phyloP scores from a whole-genome alignment of 2,329 filamentous ascomycete genomes.

The Aspergillus unguis region DNA sequence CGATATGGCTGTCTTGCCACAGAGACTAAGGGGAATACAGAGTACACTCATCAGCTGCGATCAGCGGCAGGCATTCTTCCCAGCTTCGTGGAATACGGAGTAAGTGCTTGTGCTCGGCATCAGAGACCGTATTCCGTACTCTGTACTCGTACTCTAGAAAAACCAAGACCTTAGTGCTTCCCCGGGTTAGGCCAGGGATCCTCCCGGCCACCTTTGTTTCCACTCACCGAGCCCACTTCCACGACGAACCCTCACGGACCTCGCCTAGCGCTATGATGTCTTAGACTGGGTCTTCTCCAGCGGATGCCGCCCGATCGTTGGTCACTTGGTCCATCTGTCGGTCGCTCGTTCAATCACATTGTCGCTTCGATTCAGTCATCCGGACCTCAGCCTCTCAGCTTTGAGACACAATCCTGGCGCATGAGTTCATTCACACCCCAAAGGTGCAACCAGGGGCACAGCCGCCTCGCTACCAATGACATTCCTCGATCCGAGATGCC shows the following conservation, averaged over 20 bases:
- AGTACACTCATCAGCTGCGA: neutral
- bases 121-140: neutral
- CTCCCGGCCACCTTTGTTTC: conserved; percentile 10
- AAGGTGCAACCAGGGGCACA: conserved; percentile 13
- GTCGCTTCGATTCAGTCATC: conserved; percentile 15
- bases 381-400: conserved; percentile 1
- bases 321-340: conserved; percentile 10
- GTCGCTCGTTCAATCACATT: conserved; percentile 20
- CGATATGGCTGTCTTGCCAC: conserved; percentile 3
- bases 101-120: conserved; percentile 3
- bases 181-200: conserved; percentile 15
- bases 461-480: conserved; percentile 13
- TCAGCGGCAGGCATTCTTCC: neutral
- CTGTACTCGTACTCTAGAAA: too few relatives aligned
- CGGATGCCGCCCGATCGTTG: conserved; percentile 16
- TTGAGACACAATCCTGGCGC: conserved; percentile 7
- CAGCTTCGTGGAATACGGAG: conserved; percentile 7
- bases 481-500: conserved; percentile 6
- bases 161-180: conserved; percentile 10
- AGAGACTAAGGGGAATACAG: neutral
- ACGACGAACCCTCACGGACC: conserved; percentile 7
- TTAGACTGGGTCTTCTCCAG: conserved; percentile 16
- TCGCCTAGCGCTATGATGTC: conserved; percentile 9
- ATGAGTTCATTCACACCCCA: neutral
- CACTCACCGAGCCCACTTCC: conserved; percentile 8